Evolutionary conservation across 1,139 yeast species (phyloP).

Genomic region (Citeromyces hawaiiensis): DNA sequence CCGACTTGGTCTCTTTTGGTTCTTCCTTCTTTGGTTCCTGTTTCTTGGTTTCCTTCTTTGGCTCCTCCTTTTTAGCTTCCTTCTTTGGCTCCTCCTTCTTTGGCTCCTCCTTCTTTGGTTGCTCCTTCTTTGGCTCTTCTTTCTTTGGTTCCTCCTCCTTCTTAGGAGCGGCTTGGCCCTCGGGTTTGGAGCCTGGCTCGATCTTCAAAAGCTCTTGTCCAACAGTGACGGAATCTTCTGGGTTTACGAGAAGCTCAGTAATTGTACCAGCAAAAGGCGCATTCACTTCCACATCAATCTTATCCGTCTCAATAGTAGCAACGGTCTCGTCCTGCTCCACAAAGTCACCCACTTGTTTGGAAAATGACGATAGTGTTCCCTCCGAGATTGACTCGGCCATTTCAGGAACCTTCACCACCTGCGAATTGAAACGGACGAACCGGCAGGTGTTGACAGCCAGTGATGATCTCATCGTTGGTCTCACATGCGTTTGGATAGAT

Average conservation of each 20-base stretch:
- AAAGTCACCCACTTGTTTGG: conserved; percentile 77
- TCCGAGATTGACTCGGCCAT: conserved; percentile 99
- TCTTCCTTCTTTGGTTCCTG: conserved; percentile 18
- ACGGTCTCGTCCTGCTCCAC: conserved; percentile 81
- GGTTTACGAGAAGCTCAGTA: conserved; percentile 67
- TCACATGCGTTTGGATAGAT: conserved; percentile 9
- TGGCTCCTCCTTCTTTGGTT: conserved; percentile 14
- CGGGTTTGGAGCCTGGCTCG: conserved; percentile 83
- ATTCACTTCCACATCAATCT: conserved; percentile 93
- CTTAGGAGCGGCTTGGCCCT: conserved; percentile 32
- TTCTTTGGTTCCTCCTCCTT: conserved; percentile 9
- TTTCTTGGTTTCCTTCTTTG: conserved; percentile 15
- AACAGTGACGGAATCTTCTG: conserved; percentile 91
- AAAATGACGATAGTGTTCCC: conserved; percentile 80
- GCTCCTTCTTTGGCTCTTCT: conserved; percentile 7
- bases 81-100: conserved; percentile 4
- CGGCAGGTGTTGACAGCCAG: conserved; percentile 4
- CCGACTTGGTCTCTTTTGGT: conserved; percentile 17
- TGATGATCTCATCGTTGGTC: conserved; percentile 8
- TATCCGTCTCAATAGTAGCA: conserved; percentile 97
- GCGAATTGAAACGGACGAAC: conserved; percentile 14
- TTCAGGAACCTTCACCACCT: conserved; percentile 79
- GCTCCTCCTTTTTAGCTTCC: conserved; percentile 7
- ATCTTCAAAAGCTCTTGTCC: conserved; percentile 88
- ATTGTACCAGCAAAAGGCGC: conserved; percentile 90